phyloP scores from a whole-genome alignment of 140 eudicot species.

The Erigeron philadelphicus region DNA sequence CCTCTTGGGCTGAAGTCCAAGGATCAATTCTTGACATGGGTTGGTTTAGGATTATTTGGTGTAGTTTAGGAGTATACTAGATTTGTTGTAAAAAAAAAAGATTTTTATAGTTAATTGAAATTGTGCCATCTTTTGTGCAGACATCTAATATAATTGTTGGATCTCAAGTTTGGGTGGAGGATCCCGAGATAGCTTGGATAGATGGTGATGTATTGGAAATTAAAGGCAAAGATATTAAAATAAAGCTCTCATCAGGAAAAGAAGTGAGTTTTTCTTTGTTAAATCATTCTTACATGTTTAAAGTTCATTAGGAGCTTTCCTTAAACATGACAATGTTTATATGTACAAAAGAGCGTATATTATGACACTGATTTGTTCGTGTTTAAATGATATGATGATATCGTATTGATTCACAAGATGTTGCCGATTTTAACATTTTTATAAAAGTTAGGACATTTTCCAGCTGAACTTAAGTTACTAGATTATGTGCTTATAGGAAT shows the following conservation, averaged over 20 bases:
- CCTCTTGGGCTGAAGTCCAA: no score
- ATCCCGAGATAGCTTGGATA: conserved; percentile 85
- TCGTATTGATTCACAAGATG: neutral
- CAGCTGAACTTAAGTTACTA: neutral
- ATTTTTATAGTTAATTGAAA: neutral
- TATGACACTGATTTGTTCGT: neutral
- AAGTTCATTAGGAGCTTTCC: conserved; percentile 3
- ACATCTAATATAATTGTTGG: conserved; percentile 55
- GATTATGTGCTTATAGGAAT: neutral
- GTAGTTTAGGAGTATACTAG: no score
- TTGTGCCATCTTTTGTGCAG: conserved; percentile 36
- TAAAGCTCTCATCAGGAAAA: conserved; percentile 58
- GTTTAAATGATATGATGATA: neutral
- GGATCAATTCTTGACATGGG: no score
- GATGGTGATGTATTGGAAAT: conserved; percentile 84
- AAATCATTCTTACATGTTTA: neutral
- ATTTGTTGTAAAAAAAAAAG: no score
- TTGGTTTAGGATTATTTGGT: no score
- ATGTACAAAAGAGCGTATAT: neutral
- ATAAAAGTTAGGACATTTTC: neutral
- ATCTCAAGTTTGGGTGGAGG: conserved; percentile 95
- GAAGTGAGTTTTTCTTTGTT: conserved; percentile 44
- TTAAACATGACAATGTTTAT: neutral
- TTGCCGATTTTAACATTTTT: neutral
- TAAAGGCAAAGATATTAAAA: conserved; percentile 54